Evolutionary conservation across 23 red algal genomes (phyloP), one percentile per base, ranked within the genome.

Genomic region (Gracilaria gracilis): DNA sequence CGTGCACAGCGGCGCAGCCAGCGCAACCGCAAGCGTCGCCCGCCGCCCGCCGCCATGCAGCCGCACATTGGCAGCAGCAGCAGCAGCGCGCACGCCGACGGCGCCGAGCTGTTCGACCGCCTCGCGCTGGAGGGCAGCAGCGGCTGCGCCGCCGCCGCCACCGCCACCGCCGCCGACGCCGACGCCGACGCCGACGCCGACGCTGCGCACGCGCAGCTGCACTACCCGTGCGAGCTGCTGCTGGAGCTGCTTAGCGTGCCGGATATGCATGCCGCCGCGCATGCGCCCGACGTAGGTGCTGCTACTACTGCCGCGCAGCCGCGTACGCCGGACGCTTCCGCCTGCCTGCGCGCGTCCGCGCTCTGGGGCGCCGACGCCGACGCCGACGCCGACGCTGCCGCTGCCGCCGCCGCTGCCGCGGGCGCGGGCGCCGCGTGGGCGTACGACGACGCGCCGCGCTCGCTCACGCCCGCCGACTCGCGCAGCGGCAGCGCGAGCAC

Each of bases 61-160:
- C 51, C 8, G 14, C 1, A 15, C 9, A 69, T 37, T 7, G 31
- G 64, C 64, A 32, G 33, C 64, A 32, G 0, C 14, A 17, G 14
- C 29, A 24, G 14, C 64, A 14, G 32, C 39, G 37, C 34, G 34
- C 34, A 46, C 37, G 12, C 1, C 36, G 69, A 74, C 5, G 6
- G 69, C 69, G 9, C 6, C 23, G 69, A 16, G 9, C 46, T 77
- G 72, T 77, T 77, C 72, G 72, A 51, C 6, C 20, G 19, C 2
- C 72, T 77, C 40, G 72, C 64, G 64, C 64, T 69, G 64, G 64
- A 69, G 32, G 64, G 64, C 64, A 69, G 64, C 64, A 69, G 64
- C 64, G 64, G 64, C 28, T 16, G 54, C 54, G 54, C 54, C 13
- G 12, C 13, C 35, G 14, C 4, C 42, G 51, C 17, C 9, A 6